Evolutionary conservation across 371 early-diverging fungal species (phyloP).

Genomic region (Saksenaea oblongispora): DNA sequence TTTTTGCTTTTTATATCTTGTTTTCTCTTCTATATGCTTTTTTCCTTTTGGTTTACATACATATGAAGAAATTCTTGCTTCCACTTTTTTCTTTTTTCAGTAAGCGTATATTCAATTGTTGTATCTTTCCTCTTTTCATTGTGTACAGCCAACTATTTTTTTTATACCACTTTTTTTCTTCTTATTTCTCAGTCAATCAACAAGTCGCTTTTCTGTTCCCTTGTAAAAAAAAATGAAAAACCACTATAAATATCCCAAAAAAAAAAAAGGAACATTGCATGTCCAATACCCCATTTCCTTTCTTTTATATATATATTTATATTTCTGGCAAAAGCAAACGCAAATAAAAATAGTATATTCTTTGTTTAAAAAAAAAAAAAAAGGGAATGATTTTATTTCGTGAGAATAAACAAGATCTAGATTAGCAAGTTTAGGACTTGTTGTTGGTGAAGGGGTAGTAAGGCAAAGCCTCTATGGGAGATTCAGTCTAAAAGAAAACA

Average conservation of each 20-base stretch:
- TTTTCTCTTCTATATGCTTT: conserved; percentile 9
- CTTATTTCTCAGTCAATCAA: background rate
- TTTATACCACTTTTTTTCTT: background rate
- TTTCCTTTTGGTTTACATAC: conserved; percentile 14
- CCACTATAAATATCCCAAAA: background rate
- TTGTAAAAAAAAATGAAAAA: background rate
- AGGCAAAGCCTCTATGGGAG: no score
- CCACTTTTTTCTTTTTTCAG: conserved; percentile 5
- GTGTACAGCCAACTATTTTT: background rate
- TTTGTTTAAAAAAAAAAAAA: background rate
- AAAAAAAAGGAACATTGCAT: background rate
- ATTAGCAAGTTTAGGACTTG: no score
- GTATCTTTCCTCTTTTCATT: background rate
- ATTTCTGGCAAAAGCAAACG: background rate
- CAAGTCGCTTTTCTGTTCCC: background rate
- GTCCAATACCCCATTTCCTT: background rate
- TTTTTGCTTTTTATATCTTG: conserved; percentile 9
- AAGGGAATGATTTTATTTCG: no score
- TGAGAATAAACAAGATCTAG: no score
- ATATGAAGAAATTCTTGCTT: background rate
- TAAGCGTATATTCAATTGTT: conserved; percentile 6
- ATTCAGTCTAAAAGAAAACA: background rate
- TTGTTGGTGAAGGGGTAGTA: no score
- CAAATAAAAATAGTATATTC: background rate
- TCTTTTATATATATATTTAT: background rate